Evolutionary conservation across 1,284 basidiomycete genomes (phyloP).

Genomic region (Cryptococcus sp.): DNA sequence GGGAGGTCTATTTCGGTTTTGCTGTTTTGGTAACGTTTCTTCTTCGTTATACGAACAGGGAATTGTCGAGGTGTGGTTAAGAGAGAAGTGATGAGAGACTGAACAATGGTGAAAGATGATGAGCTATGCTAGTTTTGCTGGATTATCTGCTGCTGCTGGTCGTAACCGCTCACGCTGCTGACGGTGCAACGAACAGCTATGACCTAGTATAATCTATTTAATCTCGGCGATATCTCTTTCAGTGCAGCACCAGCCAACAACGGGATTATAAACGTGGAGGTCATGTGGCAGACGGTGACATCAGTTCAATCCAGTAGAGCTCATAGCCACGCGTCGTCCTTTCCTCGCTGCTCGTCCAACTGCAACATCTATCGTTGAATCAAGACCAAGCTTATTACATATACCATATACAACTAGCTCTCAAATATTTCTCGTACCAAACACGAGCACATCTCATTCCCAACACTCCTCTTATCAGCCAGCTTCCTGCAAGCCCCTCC

Average conservation of each 20-base stretch:
- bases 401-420: neutral
- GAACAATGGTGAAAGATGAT: neutral
- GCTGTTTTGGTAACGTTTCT: too few relatives aligned
- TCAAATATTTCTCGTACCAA: neutral
- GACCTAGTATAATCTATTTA: neutral
- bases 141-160: neutral
- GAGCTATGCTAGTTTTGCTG: neutral
- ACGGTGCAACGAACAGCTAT: neutral
- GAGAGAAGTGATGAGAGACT: too few relatives aligned
- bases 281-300: constrained; percentile 15
- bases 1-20: too few relatives aligned
- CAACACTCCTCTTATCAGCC: neutral
- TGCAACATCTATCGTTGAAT: neutral
- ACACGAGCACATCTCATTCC: neutral
- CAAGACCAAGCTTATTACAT: neutral
- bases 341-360: neutral
- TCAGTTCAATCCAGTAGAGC: neutral
- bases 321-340: constrained; percentile 26
- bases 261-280: constrained; percentile 3
- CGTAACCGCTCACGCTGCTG: neutral
- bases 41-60: too few relatives aligned
- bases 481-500: neutral
- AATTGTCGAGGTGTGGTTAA: too few relatives aligned
- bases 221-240: neutral
- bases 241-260: neutral